Conservation (phyloP, 257 asterid genomes). For the Paulownia fortunei region DNA sequence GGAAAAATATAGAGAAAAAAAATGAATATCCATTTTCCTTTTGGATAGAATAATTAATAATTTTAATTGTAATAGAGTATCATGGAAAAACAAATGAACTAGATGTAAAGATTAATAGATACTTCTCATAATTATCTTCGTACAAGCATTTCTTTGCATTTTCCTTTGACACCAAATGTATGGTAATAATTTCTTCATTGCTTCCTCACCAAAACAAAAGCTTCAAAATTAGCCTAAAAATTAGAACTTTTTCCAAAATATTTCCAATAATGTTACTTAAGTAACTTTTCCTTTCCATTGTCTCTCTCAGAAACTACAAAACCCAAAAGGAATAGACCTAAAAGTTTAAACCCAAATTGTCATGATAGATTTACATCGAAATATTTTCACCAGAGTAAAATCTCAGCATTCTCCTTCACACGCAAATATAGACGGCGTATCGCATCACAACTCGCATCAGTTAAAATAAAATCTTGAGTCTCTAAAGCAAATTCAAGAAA, state of each 20-base stretch:
- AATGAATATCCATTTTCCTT: background rate
- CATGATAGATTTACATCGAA: background rate
- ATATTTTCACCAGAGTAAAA: constrained; percentile 4
- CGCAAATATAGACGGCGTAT: constrained; percentile 14
- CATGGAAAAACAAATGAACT: background rate
- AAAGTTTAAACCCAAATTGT: constrained; percentile 4
- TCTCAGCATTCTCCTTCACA: constrained; percentile 26
- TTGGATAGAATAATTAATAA: constrained; percentile 4
- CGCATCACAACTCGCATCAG: background rate
- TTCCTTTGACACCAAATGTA: background rate
- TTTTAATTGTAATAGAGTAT: background rate
- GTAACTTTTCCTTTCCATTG: constrained; percentile 11
- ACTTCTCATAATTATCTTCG: background rate
- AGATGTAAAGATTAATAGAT: background rate
- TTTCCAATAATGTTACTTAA: constrained; percentile 13
- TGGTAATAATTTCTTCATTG: constrained; percentile 2
- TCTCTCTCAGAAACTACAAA: constrained; percentile 33
- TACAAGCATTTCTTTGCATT: background rate
- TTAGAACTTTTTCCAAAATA: constrained; percentile 16
- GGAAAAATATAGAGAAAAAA: background rate
- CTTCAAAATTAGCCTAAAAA: constrained; percentile 6
- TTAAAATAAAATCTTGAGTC: background rate
- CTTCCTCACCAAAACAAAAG: constrained; percentile 7
- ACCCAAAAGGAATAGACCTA: constrained; percentile 15
- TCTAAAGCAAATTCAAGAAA: background rate